Conservation (phyloP, 345 rosid genomes). For the Citrus mangshanensis region DNA sequence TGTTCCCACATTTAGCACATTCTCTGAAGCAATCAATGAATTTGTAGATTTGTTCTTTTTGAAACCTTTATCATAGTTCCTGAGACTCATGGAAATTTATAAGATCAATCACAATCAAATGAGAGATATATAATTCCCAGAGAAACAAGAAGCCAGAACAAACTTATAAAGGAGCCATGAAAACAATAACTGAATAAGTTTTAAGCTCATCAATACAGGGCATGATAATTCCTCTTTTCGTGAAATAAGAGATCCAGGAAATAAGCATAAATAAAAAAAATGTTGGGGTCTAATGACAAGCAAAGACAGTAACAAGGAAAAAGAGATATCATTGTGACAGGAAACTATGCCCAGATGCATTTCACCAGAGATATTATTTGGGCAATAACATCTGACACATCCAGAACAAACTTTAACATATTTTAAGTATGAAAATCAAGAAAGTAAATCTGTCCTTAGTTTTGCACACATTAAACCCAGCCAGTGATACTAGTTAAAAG, state of each 20-base stretch:
- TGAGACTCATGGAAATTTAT: constrained; percentile 30
- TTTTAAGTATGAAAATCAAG: not conserved
- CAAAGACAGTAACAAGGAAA: not conserved
- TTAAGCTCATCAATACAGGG: not conserved
- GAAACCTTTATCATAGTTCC: constrained; percentile 37
- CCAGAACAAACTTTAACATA: not conserved
- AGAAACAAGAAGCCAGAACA: constrained; percentile 9
- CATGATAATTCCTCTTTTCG: not conserved
- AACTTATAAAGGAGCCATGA: not conserved
- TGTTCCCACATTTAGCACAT: constrained; percentile 29
- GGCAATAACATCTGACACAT: not conserved
- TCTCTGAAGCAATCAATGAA: constrained; percentile 34
- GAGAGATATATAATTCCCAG: not conserved
- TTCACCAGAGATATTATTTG: not conserved
- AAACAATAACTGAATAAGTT: not conserved
- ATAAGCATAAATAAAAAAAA: not conserved
- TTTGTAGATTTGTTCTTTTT: constrained; percentile 40
- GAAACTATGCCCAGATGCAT: not conserved
- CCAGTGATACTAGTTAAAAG: not conserved
- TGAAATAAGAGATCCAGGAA: not conserved
- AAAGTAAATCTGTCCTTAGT: not conserved
- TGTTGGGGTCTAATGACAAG: not conserved
- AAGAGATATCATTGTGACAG: not conserved
- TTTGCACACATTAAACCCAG: not conserved
- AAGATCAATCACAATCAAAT: constrained; percentile 13